phyloP scores from a whole-genome alignment of 2,329 filamentous ascomycete species.

The Cercospora berteroae region DNA sequence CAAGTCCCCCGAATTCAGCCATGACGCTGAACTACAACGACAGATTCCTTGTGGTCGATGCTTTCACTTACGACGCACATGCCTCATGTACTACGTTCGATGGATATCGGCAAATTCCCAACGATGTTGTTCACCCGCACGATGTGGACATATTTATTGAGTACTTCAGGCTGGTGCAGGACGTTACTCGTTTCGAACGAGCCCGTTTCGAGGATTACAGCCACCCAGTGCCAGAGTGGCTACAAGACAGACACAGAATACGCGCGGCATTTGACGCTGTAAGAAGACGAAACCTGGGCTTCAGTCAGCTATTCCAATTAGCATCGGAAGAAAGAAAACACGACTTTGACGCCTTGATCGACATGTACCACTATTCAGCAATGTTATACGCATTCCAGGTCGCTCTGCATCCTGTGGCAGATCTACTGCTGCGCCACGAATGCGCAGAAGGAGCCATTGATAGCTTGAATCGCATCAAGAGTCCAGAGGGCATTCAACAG shows the following conservation, averaged over 20 bases:
- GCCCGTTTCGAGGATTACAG: background rate
- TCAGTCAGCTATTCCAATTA: slow-evolving; percentile 7
- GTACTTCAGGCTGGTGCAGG: slow-evolving; percentile 8
- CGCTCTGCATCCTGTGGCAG: background rate
- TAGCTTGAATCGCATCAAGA: slow-evolving; percentile 2
- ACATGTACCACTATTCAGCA: slow-evolving; percentile 7
- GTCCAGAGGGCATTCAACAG: slow-evolving; percentile 2
- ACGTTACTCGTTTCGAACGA: slow-evolving; percentile 10
- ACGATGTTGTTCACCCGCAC: slow-evolving; percentile 8
- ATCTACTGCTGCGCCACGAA: background rate
- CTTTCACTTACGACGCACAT: slow-evolving; percentile 11
- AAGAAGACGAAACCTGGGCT: background rate
- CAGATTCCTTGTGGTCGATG: slow-evolving; percentile 9
- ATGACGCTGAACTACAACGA: slow-evolving; percentile 1
- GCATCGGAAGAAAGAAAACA: slow-evolving; percentile 4
- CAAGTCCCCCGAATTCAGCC: slow-evolving; percentile 3
- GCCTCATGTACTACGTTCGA: slow-evolving; percentile 9
- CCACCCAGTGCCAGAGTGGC: background rate
- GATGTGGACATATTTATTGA: slow-evolving; percentile 9
- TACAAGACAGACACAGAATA: background rate
- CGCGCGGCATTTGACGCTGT: slow-evolving; percentile 3
- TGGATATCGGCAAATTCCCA: slow-evolving; percentile 5
- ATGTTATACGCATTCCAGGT: slow-evolving; percentile 11
- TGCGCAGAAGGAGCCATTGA: slow-evolving; percentile 7
- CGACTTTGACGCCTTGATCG: slow-evolving; percentile 10